A percentile compares a stretch with the other conserved stretches of the same genome.
These are phyloP conservation scores for Boletus rubroflammeus DNA, from an alignment of 768 basidiomycete species.

Conservation along the genomic window DNA sequence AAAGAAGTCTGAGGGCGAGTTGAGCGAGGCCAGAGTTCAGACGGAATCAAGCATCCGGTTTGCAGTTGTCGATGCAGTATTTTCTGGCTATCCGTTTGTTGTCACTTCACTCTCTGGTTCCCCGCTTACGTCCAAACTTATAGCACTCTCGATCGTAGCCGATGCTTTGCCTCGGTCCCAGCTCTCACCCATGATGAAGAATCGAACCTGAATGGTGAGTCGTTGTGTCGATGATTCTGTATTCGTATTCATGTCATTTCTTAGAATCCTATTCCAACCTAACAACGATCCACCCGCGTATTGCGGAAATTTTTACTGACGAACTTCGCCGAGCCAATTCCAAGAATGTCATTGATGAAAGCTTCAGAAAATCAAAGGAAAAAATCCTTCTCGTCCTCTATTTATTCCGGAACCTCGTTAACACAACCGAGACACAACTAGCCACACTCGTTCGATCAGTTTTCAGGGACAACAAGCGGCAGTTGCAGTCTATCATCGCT, in stretches of 20 bases:
- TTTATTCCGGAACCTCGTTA: conserved; percentile 13
- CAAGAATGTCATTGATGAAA: conserved; percentile 15
- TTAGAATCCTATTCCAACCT: conserved; percentile 19
- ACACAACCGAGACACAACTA: conserved; percentile 12
- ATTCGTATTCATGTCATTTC: not conserved
- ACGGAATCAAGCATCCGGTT: conserved; percentile 22
- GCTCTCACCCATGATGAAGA: conserved; percentile 16
- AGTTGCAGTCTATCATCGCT: conserved; percentile 12
- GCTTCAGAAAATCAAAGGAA: conserved; percentile 24
- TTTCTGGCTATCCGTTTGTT: conserved; percentile 24
- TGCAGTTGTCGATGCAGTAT: conserved; percentile 25
- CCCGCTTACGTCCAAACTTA: not conserved
- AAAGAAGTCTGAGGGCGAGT: conserved; percentile 12
- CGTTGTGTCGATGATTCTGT: not conserved
- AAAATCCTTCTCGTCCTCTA: conserved; percentile 19
- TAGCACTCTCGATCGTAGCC: conserved; percentile 20
- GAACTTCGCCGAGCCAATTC: conserved; percentile 15
- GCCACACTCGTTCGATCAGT: conserved; percentile 12
- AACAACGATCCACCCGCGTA: conserved; percentile 13
- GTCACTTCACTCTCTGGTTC: not conserved
- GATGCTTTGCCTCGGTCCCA: conserved; percentile 12
- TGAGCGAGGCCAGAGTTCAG: conserved; percentile 8
- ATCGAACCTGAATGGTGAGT: conserved; percentile 11
- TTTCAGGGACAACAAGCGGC: conserved; percentile 10
- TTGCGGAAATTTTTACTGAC: conserved; percentile 18